Conservation (phyloP, 495 filamentous ascomycete species). For the Apiosordaria backusii region DNA sequence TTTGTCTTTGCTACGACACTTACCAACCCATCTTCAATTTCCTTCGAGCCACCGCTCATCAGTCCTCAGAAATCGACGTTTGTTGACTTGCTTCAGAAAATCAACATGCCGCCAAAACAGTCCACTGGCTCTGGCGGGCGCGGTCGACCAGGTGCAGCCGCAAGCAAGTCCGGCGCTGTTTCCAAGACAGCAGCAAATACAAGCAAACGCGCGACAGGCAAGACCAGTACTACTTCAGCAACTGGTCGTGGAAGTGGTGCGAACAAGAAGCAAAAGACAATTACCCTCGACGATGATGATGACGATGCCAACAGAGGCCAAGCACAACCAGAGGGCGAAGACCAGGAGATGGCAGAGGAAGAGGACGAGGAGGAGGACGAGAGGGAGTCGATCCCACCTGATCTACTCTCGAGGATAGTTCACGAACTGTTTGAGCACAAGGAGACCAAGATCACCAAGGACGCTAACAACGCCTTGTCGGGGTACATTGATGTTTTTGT, state of each 20-base stretch:
- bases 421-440: conserved; percentile 73
- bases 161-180: not conserved
- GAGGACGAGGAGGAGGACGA: conserved; percentile 35
- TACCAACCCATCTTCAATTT: not conserved
- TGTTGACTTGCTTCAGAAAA: not conserved
- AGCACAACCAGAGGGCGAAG: conserved; percentile 3
- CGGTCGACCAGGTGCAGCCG: not conserved
- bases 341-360: conserved; percentile 23
- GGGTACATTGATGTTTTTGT: conserved; percentile 94
- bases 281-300: not conserved
- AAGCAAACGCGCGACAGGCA: not conserved
- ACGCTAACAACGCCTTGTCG: conserved; percentile 72
- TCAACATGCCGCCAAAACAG: conserved; percentile 21
- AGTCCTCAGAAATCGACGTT: not conserved
- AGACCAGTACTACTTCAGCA: not conserved
- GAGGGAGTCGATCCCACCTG: conserved; percentile 59
- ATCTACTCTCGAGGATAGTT: conserved; percentile 69
- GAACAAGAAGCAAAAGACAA: not conserved
- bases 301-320: conserved; percentile 3
- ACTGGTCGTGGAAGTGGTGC: too few species aligned
- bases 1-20: not conserved
- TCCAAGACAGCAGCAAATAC: not conserved
- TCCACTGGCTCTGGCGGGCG: conserved; percentile 4
- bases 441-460: conserved; percentile 67
- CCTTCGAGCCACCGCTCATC: not conserved